Percentiles rank a stretch among this genome's conserved stretches.
Conservation (phyloP, 371 early-diverging fungal genomes). For the Basidiobolus meristosporus region DNA sequence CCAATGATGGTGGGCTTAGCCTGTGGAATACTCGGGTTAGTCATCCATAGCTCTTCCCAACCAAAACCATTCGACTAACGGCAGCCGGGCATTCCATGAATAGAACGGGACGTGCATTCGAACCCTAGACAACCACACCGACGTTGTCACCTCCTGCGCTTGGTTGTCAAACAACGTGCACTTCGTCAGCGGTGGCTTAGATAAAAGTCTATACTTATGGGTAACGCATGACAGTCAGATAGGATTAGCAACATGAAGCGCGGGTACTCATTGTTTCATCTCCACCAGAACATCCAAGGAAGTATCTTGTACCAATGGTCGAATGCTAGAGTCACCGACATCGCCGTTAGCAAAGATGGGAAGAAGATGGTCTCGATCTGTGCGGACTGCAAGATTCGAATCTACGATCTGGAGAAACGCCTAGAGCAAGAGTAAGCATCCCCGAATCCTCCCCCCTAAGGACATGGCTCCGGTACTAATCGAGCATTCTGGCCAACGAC, state of each 20-base stretch:
- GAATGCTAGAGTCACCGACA: conserved; percentile 58
- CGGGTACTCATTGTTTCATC: neutral
- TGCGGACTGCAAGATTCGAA: conserved; percentile 40
- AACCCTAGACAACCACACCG: conserved; percentile 34
- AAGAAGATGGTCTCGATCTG: conserved; percentile 47
- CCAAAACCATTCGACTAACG: no score
- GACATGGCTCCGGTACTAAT: no score
- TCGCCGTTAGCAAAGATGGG: conserved; percentile 59
- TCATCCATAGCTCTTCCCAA: neutral
- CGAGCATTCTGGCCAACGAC: no score
- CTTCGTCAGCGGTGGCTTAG: conserved; percentile 65
- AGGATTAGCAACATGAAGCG: no score
- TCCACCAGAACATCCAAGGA: conserved; percentile 28
- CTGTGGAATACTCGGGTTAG: conserved; percentile 68
- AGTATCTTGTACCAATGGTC: conserved; percentile 40
- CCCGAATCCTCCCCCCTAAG: no score
- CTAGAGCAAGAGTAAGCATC: no score
- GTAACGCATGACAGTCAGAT: no score
- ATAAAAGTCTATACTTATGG: conserved; percentile 62
- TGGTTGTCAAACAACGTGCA: conserved; percentile 59
- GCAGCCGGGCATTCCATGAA: neutral
- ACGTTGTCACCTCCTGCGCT: conserved; percentile 58
- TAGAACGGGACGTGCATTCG: conserved; percentile 22
- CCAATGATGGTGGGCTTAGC: conserved; percentile 51
- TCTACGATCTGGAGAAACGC: conserved; percentile 66